Percentiles rank a stretch among this genome's conserved stretches.
Evolutionary conservation across 345 rosid genomes (phyloP).

Genomic region (Melaleuca alternifolia): DNA sequence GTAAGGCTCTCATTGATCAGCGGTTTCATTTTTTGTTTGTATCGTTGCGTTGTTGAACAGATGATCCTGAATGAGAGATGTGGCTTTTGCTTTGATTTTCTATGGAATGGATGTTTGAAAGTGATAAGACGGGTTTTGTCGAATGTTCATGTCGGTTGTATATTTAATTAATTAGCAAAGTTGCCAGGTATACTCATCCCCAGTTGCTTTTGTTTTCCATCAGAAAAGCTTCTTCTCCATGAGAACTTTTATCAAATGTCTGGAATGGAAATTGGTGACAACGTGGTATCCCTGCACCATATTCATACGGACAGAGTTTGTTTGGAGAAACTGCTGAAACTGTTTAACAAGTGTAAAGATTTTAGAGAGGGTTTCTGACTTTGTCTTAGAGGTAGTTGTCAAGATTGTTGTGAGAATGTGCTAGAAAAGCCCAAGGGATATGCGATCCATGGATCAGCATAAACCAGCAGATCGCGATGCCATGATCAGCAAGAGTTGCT

Average conservation of each 20-base stretch:
- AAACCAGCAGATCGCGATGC: not conserved
- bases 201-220: not conserved
- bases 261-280: not conserved
- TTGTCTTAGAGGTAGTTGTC: not conserved
- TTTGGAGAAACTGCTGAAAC: not conserved
- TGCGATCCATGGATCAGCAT: not conserved
- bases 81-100: not conserved
- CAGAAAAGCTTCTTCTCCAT: not conserved
- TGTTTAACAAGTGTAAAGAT: not conserved
- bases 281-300: not conserved
- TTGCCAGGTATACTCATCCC: not conserved
- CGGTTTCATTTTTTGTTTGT: not conserved
- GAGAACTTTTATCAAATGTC: not conserved
- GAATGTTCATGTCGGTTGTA: not conserved
- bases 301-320: not conserved
- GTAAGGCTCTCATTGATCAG: slow-evolving; percentile 14
- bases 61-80: not conserved
- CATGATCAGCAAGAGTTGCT: not conserved
- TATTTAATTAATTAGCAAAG: not conserved
- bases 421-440: not conserved
- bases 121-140: not conserved
- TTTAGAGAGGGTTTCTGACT: not conserved
- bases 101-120: not conserved
- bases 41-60: not conserved
- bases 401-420: not conserved